Evolutionary conservation across 495 filamentous ascomycete genomes (phyloP).

Genomic region (Penicillium cinerascens): DNA sequence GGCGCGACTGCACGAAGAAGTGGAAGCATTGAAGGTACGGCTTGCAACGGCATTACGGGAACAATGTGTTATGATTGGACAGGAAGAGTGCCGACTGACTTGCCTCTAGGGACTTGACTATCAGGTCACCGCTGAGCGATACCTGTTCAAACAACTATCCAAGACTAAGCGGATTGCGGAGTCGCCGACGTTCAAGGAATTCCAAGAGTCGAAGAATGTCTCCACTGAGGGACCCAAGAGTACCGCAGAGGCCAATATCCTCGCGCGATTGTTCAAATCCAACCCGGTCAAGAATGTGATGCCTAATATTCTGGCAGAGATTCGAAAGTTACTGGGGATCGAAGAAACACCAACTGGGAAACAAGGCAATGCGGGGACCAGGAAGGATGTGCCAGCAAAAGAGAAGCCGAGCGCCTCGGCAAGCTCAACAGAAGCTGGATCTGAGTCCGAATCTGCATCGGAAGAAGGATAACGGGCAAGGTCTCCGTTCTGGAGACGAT

Average conservation of each 20-base stretch:
- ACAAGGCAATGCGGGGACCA: slow-evolving; percentile 19
- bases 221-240: slow-evolving; percentile 40
- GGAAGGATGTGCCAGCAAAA: slow-evolving; percentile 21
- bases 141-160: slow-evolving; percentile 72
- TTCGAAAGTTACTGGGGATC: slow-evolving; percentile 60
- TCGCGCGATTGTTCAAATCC: slow-evolving; percentile 74
- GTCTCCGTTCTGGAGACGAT: slow-evolving; percentile 18
- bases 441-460: slow-evolving; percentile 11
- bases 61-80: too few species aligned
- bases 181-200: slow-evolving; percentile 40
- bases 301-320: slow-evolving; percentile 55
- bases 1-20: slow-evolving; percentile 67
- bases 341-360: slow-evolving; percentile 41
- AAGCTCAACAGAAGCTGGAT: slow-evolving; percentile 13
- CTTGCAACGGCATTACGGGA: too few species aligned
- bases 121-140: slow-evolving; percentile 56
- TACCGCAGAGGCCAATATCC: slow-evolving; percentile 66
- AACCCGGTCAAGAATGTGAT: slow-evolving; percentile 68
- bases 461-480: slow-evolving; percentile 12
- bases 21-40: slow-evolving; percentile 68
- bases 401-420: slow-evolving; percentile 6
- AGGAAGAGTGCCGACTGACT: too few species aligned
- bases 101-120: slow-evolving; percentile 57
- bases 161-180: slow-evolving; percentile 67
- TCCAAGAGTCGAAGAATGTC: slow-evolving; percentile 31